Percentiles rank a stretch among this genome's conserved stretches.
phyloP scores from a whole-genome alignment of 2,329 filamentous ascomycete genomes.

The Knoxdaviesia capensis region DNA sequence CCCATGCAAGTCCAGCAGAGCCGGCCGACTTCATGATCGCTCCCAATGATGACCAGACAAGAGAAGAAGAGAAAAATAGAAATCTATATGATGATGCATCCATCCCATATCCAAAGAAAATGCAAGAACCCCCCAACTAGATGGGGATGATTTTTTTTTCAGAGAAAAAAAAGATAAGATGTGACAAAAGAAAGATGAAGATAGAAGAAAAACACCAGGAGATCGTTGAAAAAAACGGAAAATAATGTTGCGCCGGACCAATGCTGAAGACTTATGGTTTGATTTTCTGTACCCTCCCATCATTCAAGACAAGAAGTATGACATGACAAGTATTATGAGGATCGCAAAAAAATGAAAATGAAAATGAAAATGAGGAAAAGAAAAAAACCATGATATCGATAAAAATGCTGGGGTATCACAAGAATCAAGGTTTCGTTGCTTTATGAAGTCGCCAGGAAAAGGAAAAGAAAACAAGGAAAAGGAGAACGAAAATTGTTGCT shows the following conservation, averaged over 20 bases:
- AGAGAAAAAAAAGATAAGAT: background rate
- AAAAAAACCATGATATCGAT: background rate
- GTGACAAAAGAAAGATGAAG: background rate
- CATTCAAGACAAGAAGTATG: too few relatives aligned
- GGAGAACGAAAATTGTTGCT: background rate
- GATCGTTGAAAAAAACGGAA: background rate
- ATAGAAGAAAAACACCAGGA: constrained; percentile 1
- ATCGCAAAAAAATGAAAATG: background rate
- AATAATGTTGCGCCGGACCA: background rate
- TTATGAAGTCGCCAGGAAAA: background rate
- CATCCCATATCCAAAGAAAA: background rate
- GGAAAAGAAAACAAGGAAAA: background rate
- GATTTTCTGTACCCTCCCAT: too few relatives aligned
- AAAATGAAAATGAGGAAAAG: background rate
- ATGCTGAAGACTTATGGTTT: too few relatives aligned
- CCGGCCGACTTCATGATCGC: too few relatives aligned
- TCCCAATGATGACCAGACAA: background rate
- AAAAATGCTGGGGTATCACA: background rate
- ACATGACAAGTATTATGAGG: too few relatives aligned
- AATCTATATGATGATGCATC: too few relatives aligned
- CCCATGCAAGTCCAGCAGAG: too few relatives aligned
- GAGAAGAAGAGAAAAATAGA: background rate
- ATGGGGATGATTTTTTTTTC: background rate
- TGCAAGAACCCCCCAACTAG: background rate
- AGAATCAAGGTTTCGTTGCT: too few relatives aligned